A percentile compares a stretch with the other conserved stretches of the same genome.
phyloP scores from a whole-genome alignment of 371 early-diverging fungal species.

The Mucor indicus region DNA sequence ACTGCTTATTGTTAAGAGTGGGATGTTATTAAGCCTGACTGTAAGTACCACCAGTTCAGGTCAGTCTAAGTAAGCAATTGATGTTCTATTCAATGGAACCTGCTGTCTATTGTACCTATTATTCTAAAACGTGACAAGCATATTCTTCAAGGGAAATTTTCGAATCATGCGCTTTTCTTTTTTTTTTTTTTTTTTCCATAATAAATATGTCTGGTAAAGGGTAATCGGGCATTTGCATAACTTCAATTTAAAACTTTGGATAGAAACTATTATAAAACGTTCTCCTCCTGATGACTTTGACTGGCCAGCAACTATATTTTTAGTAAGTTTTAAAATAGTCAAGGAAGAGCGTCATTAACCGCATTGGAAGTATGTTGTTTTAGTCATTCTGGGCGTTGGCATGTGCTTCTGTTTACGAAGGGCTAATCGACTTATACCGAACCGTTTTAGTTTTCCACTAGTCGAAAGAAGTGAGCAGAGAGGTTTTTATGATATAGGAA shows the following conservation, averaged over 20 bases:
- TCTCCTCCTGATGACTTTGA: constrained; percentile 33
- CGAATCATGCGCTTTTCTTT: too few species aligned
- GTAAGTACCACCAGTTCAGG: too few species aligned
- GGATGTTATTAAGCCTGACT: too few species aligned
- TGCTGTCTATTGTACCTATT: too few species aligned
- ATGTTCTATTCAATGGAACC: too few species aligned
- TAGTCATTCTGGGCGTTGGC: constrained; percentile 31
- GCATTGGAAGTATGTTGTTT: constrained; percentile 15
- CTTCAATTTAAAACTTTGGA: too few species aligned
- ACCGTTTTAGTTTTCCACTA: constrained; percentile 37
- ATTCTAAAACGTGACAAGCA: too few species aligned
- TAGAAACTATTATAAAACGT: constrained; percentile 8
- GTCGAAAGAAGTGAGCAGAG: constrained; percentile 18
- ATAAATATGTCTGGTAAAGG: not conserved
- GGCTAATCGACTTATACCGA: constrained; percentile 41
- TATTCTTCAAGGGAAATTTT: too few species aligned
- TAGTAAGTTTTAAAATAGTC: constrained; percentile 15
- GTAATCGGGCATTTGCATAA: too few species aligned
- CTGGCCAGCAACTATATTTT: constrained; percentile 28
- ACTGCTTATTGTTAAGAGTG: too few species aligned
- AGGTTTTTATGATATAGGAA: constrained; percentile 18
- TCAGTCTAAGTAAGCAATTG: too few species aligned
- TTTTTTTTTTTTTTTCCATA: not conserved
- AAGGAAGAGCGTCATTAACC: not conserved
- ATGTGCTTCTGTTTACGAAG: constrained; percentile 41